Conservation (phyloP, 1,139 yeast species). For the Yamadazyma pseudoaaseri region DNA sequence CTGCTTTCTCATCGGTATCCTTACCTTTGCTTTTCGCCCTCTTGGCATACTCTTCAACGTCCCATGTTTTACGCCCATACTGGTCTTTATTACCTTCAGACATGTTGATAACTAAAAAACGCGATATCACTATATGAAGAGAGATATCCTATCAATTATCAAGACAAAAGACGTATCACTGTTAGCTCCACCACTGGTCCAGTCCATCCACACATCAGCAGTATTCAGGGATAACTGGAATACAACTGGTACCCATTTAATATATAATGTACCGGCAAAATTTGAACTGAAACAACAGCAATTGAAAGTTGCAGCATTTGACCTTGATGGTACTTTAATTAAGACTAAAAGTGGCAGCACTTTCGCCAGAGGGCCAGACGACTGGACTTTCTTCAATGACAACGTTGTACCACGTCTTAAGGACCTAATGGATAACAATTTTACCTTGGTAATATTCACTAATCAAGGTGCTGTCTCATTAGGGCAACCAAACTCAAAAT, state of each 20-base stretch:
- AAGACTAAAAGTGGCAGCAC: constrained; percentile 55
- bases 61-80: constrained; percentile 72
- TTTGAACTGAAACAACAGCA: constrained; percentile 3
- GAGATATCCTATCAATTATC: constrained; percentile 11
- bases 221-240: constrained; percentile 21
- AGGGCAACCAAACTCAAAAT: constrained; percentile 44
- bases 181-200: not conserved
- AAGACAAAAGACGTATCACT: constrained; percentile 5
- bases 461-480: constrained; percentile 73
- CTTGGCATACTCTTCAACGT: constrained; percentile 59
- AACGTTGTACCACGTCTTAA: constrained; percentile 27
- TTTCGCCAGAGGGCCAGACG: constrained; percentile 55
- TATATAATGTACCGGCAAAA: constrained; percentile 27
- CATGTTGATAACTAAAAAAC: not conserved
- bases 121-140: constrained; percentile 2
- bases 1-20: constrained; percentile 1
- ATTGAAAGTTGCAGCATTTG: constrained; percentile 64
- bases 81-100: constrained; percentile 25
- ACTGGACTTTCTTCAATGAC: constrained; percentile 65
- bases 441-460: constrained; percentile 67
- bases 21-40: constrained; percentile 30
- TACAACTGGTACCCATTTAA: constrained; percentile 33
- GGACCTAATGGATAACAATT: constrained; percentile 21
- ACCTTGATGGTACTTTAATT: constrained; percentile 72
- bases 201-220: constrained; percentile 2